Evolutionary conservation across 495 filamentous ascomycete species (phyloP), one percentile per base, ranked within the genome.

Genomic region (Tricharina praecox): DNA sequence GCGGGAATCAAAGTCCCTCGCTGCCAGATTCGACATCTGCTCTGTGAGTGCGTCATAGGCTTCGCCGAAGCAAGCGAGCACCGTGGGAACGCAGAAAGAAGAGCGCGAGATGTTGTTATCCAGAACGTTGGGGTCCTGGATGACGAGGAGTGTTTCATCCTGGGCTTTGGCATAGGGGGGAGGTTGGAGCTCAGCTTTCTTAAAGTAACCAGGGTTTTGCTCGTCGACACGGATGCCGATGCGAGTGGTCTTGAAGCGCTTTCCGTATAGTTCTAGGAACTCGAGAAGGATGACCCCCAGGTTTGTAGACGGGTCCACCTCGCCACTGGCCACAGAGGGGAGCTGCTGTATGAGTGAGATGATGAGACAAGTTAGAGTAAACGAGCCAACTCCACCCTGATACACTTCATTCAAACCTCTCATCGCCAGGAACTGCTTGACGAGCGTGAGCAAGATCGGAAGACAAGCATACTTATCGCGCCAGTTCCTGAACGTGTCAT

Each of bases 371-470:
- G 81, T 93, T 44, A 93, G 79, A 1, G 85, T 81, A 57, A 96
- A 95, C 1, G 88, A 87, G 26, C 90, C 92, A n/a, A 97, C 70
- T 0, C 92, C 92, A 47, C 92, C 92, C 35, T 73, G 78, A 16
- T 78, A 76, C 2, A 92, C 85, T 60, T 97, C 90, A 51, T 95
- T 93, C 28, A 95, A 68, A 1, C 77, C 82, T 34, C 86, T 74
- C 74, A 97, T 87, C 15, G 79, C 66, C 16, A 97, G 66, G 47
- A 92, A 86, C 45, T 96, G 92, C 63, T 97, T 97, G 64, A 97
- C 75, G 20, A 97, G 51, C 0, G 82, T 75, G 10, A 90, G 80
- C 18, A 97, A 63, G 30, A 80, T 68, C 1, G 82, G 82, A 82
- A 96, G 85, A 1, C 71, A 75, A 0, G 88, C 87, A 53, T 77